These are phyloP conservation scores for Aphanomyces cochlioides DNA, from an alignment of 352 stramenopile species.

Conservation along the genomic window DNA sequence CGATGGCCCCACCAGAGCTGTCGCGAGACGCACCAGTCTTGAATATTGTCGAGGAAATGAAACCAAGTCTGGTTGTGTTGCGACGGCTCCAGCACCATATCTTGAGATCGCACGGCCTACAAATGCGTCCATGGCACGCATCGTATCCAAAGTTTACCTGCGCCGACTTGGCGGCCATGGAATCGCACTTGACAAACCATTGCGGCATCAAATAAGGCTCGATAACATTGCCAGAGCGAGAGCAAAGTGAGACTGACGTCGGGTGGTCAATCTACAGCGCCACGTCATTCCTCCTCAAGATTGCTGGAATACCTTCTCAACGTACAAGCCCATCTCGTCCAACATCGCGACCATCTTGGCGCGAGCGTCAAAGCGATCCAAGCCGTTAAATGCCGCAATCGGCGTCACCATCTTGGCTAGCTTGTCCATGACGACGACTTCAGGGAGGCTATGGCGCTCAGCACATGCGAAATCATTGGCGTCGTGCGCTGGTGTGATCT, in stretches of 20 bases:
- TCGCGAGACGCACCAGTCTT: constrained; percentile 98
- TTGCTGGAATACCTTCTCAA: constrained; percentile 89
- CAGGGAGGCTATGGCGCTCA: constrained; percentile 89
- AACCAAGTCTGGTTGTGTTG: constrained; percentile 94
- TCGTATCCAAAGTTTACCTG: not conserved
- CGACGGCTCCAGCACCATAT: constrained; percentile 93
- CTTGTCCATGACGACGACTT: constrained; percentile 70
- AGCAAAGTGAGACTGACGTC: constrained; percentile 93
- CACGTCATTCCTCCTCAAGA: not conserved
- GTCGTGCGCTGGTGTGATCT: constrained; percentile 99
- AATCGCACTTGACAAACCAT: constrained; percentile 97
- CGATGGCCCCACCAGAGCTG: constrained; percentile 99
- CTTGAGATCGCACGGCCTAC: constrained; percentile 92
- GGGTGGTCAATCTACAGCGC: constrained; percentile 25
- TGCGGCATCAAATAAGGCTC: constrained; percentile 99
- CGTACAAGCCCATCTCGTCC: constrained; percentile 76
- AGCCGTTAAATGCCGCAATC: constrained; percentile 85
- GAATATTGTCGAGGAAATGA: constrained; percentile 98
- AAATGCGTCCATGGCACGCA: constrained; percentile 33
- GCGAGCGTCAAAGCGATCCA: constrained; percentile 95
- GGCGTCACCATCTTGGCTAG: constrained; percentile 62
- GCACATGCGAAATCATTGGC: constrained; percentile 99
- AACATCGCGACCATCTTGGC: constrained; percentile 90
- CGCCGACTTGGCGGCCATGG: constrained; percentile 90
- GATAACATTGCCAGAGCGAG: constrained; percentile 96